Evolutionary conservation across 2,329 filamentous ascomycete genomes (phyloP).

Genomic region (Aureobasidium leucospermi): DNA sequence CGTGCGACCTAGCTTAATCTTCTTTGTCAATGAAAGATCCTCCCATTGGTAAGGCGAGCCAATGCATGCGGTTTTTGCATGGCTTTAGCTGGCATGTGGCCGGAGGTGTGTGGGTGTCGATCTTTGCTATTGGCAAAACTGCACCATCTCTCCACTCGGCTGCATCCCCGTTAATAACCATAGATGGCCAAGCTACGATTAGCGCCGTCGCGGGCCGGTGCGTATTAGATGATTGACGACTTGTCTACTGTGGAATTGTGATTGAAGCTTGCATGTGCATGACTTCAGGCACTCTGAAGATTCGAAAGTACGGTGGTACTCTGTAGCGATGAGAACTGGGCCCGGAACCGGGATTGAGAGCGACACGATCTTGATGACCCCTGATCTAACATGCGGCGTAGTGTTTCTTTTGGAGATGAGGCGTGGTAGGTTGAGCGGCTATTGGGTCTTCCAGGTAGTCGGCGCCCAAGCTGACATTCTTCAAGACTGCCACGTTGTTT

Average conservation of each 20-base stretch:
- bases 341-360: neutral
- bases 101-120: neutral
- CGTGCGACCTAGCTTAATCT: constrained; percentile 1
- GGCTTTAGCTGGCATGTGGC: neutral
- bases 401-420: neutral
- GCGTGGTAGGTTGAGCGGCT: neutral
- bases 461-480: constrained; percentile 3
- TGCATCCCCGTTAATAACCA: constrained; percentile 5
- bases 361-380: neutral
- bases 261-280: constrained; percentile 8
- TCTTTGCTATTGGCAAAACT: neutral
- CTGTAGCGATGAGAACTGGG: neutral
- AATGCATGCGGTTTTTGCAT: constrained; percentile 3
- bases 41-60: neutral
- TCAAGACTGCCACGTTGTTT: neutral
- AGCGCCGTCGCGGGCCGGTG: constrained; percentile 5
- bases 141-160: constrained; percentile 8
- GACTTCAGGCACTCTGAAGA: neutral
- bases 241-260: neutral
- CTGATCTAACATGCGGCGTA: constrained; percentile 7
- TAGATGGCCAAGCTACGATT: neutral
- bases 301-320: neutral
- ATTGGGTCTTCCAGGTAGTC: neutral
- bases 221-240: neutral
- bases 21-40: neutral